Conservation (phyloP, 805 yeast species). For the Candida germanica region DNA sequence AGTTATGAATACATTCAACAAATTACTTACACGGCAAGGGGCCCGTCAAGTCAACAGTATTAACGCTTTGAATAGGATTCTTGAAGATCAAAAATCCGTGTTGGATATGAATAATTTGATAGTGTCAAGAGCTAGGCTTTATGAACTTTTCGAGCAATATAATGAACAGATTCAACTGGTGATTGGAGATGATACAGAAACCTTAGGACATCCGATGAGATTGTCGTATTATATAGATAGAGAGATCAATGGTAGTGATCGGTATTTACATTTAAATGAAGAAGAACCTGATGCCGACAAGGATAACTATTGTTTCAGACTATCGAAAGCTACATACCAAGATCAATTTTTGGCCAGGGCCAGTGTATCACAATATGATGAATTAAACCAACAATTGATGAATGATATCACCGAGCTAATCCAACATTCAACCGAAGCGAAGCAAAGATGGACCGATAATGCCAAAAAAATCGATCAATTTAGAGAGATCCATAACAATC, state of each 20-base stretch:
- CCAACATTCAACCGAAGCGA: conserved; percentile 28
- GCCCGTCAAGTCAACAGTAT: conserved; percentile 10
- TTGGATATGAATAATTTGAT: conserved; percentile 7
- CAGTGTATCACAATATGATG: conserved; percentile 30
- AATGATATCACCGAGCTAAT: conserved; percentile 27
- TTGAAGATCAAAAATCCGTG: background rate
- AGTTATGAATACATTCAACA: conserved; percentile 22
- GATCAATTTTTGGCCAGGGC: conserved; percentile 9
- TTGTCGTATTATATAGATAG: conserved; percentile 9
- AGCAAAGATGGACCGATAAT: conserved; percentile 33
- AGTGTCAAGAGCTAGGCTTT: conserved; percentile 11
- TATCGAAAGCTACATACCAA: conserved; percentile 8
- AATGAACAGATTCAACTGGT: conserved; percentile 7
- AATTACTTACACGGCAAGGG: conserved; percentile 14
- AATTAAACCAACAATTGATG: conserved; percentile 21
- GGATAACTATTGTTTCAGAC: conserved; percentile 11
- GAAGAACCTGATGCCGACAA: too few species aligned
- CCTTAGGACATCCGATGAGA: conserved; percentile 4
- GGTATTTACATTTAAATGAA: conserved; percentile 9
- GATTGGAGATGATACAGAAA: conserved; percentile 4
- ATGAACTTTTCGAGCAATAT: conserved; percentile 8
- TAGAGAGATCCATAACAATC: conserved; percentile 19
- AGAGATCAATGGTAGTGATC: conserved; percentile 6
- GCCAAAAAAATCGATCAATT: conserved; percentile 31
- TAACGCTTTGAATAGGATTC: background rate